A percentile compares a stretch with the other conserved stretches of the same genome.
Evolutionary conservation across 306 rosid genomes (phyloP).

Genomic region (Vachellia collinsii): DNA sequence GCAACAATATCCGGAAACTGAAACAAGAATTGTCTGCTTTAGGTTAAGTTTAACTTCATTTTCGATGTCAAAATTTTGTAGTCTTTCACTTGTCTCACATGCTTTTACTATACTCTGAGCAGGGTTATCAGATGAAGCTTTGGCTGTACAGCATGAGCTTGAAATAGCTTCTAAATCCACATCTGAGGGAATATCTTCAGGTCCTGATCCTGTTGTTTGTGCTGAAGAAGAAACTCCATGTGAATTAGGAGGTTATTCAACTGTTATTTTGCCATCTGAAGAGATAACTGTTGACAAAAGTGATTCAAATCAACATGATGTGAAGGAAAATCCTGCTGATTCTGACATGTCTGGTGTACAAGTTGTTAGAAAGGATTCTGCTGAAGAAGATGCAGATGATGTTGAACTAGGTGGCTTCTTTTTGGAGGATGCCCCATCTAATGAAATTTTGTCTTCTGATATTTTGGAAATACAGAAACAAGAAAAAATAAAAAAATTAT

Average conservation of each 20-base stretch:
- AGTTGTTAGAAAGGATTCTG: constrained; percentile 46
- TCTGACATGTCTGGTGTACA: constrained; percentile 38
- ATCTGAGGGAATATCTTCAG: constrained; percentile 44
- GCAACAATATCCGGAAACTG: constrained; percentile 69
- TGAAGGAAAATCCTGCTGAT: constrained; percentile 43
- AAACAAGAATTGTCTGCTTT: constrained; percentile 77
- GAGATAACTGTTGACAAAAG: constrained; percentile 41
- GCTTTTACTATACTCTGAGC: constrained; percentile 41
- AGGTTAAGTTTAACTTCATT: constrained; percentile 54
- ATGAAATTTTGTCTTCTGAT: constrained; percentile 56
- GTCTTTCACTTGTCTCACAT: constrained; percentile 25
- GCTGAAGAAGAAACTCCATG: constrained; percentile 33
- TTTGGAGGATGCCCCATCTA: constrained; percentile 59
- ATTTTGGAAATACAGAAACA: constrained; percentile 62
- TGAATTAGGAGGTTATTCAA: constrained; percentile 32
- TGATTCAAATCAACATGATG: constrained; percentile 40
- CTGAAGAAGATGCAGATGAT: constrained; percentile 62
- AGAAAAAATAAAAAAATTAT: constrained; percentile 64
- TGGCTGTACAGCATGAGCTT: constrained; percentile 67
- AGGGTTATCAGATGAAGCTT: constrained; percentile 72
- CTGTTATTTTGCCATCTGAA: constrained; percentile 42
- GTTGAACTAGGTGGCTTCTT: constrained; percentile 84
- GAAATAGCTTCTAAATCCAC: constrained; percentile 53
- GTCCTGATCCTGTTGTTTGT: constrained; percentile 41
- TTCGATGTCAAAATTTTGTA: constrained; percentile 33